Conservation (phyloP, 495 filamentous ascomycete species). For the Xylaria intraflava region DNA sequence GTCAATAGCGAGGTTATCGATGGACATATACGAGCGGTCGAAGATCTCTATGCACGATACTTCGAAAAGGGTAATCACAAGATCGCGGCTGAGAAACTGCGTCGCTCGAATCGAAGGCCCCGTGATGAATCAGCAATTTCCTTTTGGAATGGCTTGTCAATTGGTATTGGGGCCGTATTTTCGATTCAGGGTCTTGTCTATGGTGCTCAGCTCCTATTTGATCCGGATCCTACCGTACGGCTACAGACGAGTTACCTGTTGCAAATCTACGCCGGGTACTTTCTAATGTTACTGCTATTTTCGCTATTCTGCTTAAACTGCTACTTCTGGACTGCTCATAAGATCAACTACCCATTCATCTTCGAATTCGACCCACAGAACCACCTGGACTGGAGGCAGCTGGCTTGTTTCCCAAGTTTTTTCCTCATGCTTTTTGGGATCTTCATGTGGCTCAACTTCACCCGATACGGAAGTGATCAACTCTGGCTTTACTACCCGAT, state of each 20-base stretch:
- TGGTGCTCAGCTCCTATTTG: constrained; percentile 49
- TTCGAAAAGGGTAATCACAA: constrained; percentile 89
- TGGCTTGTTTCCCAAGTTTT: constrained; percentile 74
- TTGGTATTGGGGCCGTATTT: constrained; percentile 69
- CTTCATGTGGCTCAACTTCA: constrained; percentile 84
- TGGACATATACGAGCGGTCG: constrained; percentile 64
- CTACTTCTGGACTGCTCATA: constrained; percentile 69
- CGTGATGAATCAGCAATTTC: constrained; percentile 65
- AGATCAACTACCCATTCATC: constrained; percentile 93
- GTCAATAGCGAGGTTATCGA: constrained; percentile 79
- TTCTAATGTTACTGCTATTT: constrained; percentile 67
- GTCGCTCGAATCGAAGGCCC: constrained; percentile 55
- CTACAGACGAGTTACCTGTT: constrained; percentile 66
- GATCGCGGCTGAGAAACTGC: constrained; percentile 77
- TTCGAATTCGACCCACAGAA: constrained; percentile 90
- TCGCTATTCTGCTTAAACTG: constrained; percentile 72
- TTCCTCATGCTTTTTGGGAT: constrained; percentile 72
- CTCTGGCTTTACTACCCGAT: constrained; percentile 86
- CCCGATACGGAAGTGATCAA: constrained; percentile 50
- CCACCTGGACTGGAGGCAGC: constrained; percentile 80
- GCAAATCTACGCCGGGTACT: constrained; percentile 81
- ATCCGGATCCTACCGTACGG: constrained; percentile 38
- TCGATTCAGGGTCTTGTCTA: constrained; percentile 67
- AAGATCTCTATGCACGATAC: constrained; percentile 88
- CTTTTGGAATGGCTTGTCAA: constrained; percentile 73